These are phyloP conservation scores for Globisporangium lucens DNA, from an alignment of 352 stramenopile genomes.

Conservation along the genomic window DNA sequence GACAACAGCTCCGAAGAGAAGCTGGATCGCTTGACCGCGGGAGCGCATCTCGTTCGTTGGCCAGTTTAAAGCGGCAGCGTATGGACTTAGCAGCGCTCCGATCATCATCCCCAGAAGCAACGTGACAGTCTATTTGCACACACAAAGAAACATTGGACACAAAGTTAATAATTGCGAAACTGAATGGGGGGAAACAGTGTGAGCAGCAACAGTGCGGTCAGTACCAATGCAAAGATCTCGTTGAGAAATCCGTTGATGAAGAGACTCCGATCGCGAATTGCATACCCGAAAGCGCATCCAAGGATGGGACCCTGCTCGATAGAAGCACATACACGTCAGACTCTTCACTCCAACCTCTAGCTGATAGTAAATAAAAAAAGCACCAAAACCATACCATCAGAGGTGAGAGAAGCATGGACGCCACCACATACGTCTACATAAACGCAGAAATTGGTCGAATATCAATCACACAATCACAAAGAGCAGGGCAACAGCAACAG, in stretches of 20 bases:
- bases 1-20: conserved; percentile 80
- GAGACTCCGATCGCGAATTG: conserved; percentile 70
- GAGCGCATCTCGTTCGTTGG: conserved; percentile 81
- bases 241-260: conserved; percentile 86
- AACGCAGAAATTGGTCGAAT: not conserved
- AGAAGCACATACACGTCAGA: not conserved
- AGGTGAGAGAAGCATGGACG: conserved; percentile 85
- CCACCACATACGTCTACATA: conserved; percentile 75
- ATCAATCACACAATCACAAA: not conserved
- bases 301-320: conserved; percentile 64
- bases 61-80: conserved; percentile 75
- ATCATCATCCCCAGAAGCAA: conserved; percentile 81
- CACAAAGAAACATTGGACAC: not conserved
- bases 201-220: conserved; percentile 3
- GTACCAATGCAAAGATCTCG: conserved; percentile 74
- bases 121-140: conserved; percentile 53
- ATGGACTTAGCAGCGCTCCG: conserved; percentile 72
- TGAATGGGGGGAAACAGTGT: not conserved
- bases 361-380: not conserved
- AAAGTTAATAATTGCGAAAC: not conserved
- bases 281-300: conserved; percentile 79
- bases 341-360: not conserved
- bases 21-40: conserved; percentile 68
- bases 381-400: conserved; percentile 57
- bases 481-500: not conserved